Conservation (phyloP, 352 stramenopile species). For the Globisporangium echinulatum region DNA sequence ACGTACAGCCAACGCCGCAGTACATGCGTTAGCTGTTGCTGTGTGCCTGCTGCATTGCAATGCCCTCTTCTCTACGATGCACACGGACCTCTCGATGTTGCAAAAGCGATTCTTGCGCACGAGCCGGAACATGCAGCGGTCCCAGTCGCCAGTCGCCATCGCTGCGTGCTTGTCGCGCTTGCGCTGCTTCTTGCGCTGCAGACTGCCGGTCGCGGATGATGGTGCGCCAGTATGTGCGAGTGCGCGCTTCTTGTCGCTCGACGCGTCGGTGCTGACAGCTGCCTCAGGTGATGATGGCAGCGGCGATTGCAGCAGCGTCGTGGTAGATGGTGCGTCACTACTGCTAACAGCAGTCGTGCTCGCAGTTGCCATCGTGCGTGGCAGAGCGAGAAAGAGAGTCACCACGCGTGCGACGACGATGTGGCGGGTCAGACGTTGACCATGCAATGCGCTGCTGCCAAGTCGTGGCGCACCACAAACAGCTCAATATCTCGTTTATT, state of each 20-base stretch:
- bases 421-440: too few relatives aligned
- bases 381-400: neutral
- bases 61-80: neutral
- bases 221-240: neutral
- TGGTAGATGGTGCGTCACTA: neutral
- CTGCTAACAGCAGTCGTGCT: neutral
- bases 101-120: constrained; percentile 79
- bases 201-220: neutral
- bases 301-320: neutral
- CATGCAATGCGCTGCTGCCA: too few relatives aligned
- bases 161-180: constrained; percentile 55
- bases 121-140: constrained; percentile 75
- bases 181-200: constrained; percentile 37
- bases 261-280: constrained; percentile 3
- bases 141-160: constrained; percentile 50
- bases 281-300: neutral
- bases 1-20: too few relatives aligned
- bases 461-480: too few relatives aligned
- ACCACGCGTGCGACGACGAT: too few relatives aligned
- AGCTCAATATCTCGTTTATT: too few relatives aligned
- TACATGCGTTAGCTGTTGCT: too few relatives aligned
- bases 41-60: neutral
- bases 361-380: neutral
- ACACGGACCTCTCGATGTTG: constrained; percentile 60
- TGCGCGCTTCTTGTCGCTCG: constrained; percentile 26